These are phyloP conservation scores for Leccinum obscurum DNA, from an alignment of 768 basidiomycete genomes.

Conservation along the genomic window DNA sequence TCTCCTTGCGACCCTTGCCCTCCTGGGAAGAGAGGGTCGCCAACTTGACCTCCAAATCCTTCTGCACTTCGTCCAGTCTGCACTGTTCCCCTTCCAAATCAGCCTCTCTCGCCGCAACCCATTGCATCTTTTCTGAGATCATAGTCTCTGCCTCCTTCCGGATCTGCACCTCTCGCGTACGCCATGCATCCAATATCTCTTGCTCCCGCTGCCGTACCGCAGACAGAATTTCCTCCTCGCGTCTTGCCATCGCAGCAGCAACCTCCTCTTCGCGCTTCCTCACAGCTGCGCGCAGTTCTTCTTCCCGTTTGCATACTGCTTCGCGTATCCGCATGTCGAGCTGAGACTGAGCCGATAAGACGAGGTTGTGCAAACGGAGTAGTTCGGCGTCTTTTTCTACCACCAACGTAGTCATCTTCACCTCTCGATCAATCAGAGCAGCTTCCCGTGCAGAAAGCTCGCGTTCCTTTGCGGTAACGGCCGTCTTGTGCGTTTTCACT, in stretches of 20 bases:
- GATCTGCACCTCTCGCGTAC: conserved; percentile 49
- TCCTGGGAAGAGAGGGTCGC: conserved; percentile 43
- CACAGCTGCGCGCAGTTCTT: conserved; percentile 65
- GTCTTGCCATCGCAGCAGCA: conserved; percentile 56
- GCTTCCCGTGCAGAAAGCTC: conserved; percentile 62
- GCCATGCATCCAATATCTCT: conserved; percentile 64
- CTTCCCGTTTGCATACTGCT: conserved; percentile 63
- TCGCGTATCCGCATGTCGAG: conserved; percentile 51
- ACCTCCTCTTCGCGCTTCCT: conserved; percentile 72
- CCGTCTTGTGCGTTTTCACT: conserved; percentile 63
- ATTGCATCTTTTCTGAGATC: conserved; percentile 43
- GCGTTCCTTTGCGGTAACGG: conserved; percentile 58
- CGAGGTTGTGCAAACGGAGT: conserved; percentile 43
- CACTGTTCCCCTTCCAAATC: conserved; percentile 55
- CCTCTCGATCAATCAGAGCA: conserved; percentile 55
- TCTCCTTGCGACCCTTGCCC: conserved; percentile 44
- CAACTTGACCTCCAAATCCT: conserved; percentile 52
- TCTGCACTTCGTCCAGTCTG: conserved; percentile 45
- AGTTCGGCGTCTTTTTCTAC: conserved; percentile 64
- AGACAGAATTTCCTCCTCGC: conserved; percentile 73
- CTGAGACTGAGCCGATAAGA: conserved; percentile 41
- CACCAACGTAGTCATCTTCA: conserved; percentile 46
- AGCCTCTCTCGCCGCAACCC: conserved; percentile 50
- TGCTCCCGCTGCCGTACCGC: conserved; percentile 64
- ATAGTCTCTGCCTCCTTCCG: conserved; percentile 46